A percentile compares a stretch with the other conserved stretches of the same genome.
phyloP scores from a whole-genome alignment of 140 eudicot species.

The Ambrosia hybrid region DNA sequence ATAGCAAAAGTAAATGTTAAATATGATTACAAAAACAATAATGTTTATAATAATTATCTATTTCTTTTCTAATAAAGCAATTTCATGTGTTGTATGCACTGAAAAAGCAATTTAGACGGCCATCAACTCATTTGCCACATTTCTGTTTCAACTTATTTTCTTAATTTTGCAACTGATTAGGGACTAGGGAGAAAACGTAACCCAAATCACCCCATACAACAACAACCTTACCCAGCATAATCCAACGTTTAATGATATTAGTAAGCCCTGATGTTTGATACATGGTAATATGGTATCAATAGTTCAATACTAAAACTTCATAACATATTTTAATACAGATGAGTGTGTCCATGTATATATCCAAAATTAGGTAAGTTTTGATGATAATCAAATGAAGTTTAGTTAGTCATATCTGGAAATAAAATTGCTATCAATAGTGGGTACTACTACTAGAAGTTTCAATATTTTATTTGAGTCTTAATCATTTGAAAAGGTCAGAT shows the following conservation, averaged over 20 bases:
- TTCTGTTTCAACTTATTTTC: background rate
- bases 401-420: background rate
- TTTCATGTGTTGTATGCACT: background rate
- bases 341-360: background rate
- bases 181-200: background rate
- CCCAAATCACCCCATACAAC: background rate
- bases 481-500: background rate
- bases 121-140: background rate
- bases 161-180: background rate
- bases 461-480: background rate
- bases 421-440: background rate
- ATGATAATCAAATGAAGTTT: background rate
- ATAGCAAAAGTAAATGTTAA: background rate
- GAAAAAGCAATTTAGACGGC: background rate
- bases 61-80: background rate
- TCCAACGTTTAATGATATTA: background rate
- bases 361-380: background rate
- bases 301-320: background rate
- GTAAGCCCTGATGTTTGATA: background rate
- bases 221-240: too few species aligned
- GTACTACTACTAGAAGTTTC: background rate
- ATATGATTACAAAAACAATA: background rate
- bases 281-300: background rate
- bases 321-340: too few species aligned
- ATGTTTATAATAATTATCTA: background rate